Evolutionary conservation across 2,329 filamentous ascomycete species (phyloP).

Genomic region (Xylariales sp.): DNA sequence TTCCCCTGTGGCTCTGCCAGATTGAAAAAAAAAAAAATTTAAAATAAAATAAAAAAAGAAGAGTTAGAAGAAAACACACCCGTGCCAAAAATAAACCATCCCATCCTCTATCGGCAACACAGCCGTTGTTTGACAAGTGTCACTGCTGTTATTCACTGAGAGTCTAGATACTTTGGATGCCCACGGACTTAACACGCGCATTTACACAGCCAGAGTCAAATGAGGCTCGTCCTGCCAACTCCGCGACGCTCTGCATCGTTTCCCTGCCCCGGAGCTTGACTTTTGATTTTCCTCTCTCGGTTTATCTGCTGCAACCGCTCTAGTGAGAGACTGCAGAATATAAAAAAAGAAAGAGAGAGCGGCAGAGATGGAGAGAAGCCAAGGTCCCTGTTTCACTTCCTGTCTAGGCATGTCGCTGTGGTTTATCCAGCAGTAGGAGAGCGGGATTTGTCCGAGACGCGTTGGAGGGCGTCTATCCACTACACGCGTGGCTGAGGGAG

Average conservation of each 20-base stretch:
- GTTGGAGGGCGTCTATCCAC: slow-evolving; percentile 11
- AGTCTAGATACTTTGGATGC: no score
- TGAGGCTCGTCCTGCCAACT: background rate
- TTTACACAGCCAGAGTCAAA: no score
- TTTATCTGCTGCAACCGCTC: no score
- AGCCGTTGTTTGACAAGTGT: background rate
- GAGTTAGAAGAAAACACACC: background rate
- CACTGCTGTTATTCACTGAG: no score
- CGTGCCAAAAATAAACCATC: background rate
- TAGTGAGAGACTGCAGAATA: no score
- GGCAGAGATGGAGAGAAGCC: slow-evolving; percentile 2
- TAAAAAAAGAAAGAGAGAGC: slow-evolving; percentile 5
- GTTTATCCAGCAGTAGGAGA: slow-evolving; percentile 3
- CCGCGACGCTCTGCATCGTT: background rate
- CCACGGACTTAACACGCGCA: no score
- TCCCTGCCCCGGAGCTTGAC: no score
- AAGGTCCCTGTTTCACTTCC: slow-evolving; percentile 5
- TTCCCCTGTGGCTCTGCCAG: no score
- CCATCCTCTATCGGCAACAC: no score
- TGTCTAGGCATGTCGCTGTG: slow-evolving; percentile 5
- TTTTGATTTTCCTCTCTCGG: no score
- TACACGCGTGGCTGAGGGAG: slow-evolving; percentile 10
- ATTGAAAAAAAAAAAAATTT: no score
- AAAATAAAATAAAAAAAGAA: no score
- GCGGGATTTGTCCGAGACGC: slow-evolving; percentile 8